Base-by-base conservation (phyloP, 352 stramenopile species). In the Pythium plurisporium region DNA sequence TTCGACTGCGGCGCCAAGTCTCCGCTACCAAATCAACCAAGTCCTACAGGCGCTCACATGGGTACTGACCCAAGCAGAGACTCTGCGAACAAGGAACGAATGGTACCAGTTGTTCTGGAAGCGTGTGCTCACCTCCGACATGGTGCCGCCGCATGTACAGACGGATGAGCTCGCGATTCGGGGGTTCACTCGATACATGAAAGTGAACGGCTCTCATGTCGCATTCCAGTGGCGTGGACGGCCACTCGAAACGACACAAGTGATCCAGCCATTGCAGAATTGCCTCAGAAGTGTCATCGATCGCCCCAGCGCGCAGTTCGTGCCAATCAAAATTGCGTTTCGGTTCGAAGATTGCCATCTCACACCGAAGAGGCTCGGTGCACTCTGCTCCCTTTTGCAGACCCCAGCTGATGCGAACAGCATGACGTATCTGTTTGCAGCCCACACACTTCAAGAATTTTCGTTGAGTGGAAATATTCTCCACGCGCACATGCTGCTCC, bases 291-390 rank as follows among this genome's bases (percentile, higher is more conserved):
- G 31, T 4, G 5, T 9, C 2, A 22, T 44, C 19, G 4, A 43
- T 4, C 3, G 33, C 2, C 2, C 45, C 4, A 4, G 10, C 29
- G 9, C 26, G 12, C 23, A 20, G 3, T 33, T 5, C 14, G 12
- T 55, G 19, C 47, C 47, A 9, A 17, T 55, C 8, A 31, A 23
- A 4, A 19, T 55, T 34, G 31, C 27, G 15, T 20, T 55, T 4
- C 47, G 47, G 10, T 55, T 55, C 37, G 47, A 55, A 44, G 22
- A 45, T 5, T 55, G 47, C 17, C 31, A 55, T 4, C 31, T 55
- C 1, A 55, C 47, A 4, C 7, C 30, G 6, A 44, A 31, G 20
- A 20, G 19, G 3, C 20, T 55, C 31, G 34, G 11, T 19, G n/a
- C n/a, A n/a, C n/a, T n/a, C n/a, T n/a, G n/a, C n/a, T n/a, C n/a